phyloP scores from a whole-genome alignment of 352 stramenopile species.

The Pythium rhizo-oryzae region DNA sequence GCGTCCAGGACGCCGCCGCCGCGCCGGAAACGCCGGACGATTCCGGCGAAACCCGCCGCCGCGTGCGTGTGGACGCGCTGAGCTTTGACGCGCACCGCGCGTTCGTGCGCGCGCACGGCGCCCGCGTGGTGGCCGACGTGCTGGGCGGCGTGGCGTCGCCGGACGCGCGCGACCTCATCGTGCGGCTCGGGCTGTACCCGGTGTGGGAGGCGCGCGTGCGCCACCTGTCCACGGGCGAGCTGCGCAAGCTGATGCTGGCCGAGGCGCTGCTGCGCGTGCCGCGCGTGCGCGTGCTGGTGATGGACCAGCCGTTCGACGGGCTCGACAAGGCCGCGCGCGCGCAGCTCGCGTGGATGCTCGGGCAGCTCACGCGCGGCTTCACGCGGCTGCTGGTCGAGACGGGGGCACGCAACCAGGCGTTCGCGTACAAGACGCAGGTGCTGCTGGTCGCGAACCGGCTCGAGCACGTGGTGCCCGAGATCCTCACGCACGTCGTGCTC shows the following conservation, averaged over 20 bases:
- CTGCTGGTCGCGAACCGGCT: conserved; percentile 87
- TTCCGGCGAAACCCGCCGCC: conserved; percentile 16
- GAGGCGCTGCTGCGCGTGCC: conserved; percentile 79
- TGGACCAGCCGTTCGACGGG: conserved; percentile 94
- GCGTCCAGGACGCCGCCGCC: conserved; percentile 34
- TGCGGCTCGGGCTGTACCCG: conserved; percentile 92
- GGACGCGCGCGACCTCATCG: conserved; percentile 86
- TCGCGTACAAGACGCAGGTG: conserved; percentile 87
- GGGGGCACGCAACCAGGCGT: conserved; percentile 74
- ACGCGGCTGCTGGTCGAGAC: conserved; percentile 90
- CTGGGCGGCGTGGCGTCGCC: conserved; percentile 68
- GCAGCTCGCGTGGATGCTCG: conserved; percentile 85
- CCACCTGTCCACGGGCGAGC: conserved; percentile 92
- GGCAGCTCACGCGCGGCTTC: conserved; percentile 86
- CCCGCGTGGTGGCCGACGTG: conserved; percentile 64
- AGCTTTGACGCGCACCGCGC: conserved; percentile 89
- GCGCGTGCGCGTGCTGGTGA: conserved; percentile 72
- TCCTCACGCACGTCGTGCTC: conserved; percentile 69
- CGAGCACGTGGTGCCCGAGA: conserved; percentile 88
- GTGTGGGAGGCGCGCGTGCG: conserved; percentile 82
- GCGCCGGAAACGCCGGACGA: no score
- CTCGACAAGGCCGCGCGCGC: conserved; percentile 84
- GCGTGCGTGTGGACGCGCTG: conserved; percentile 45
- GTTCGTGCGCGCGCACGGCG: conserved; percentile 65
- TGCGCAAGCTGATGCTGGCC: conserved; percentile 92